Evolutionary conservation across 2,329 filamentous ascomycete genomes (phyloP), one percentile per base, ranked within the genome.

Genomic region (Penicillium sclerotigenum): DNA sequence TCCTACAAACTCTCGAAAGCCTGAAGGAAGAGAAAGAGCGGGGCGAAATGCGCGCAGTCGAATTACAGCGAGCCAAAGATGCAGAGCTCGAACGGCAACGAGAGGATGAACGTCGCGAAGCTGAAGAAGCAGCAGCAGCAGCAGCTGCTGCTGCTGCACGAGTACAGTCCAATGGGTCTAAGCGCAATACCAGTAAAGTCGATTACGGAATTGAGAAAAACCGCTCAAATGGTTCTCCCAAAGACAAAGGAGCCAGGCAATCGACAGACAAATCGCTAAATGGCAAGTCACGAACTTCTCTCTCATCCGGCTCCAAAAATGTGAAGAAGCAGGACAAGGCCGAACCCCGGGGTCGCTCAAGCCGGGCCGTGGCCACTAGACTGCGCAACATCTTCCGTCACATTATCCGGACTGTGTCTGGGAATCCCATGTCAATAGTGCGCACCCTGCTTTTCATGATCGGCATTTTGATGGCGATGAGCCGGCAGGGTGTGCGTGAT

Each of bases 11-110:
- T 5, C 80, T 97, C 16, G 86, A 95, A 70, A 87, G 85, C 51
- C 79, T 97, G 29, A 88, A 89, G 65, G 91, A 96, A 62, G 92
- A 96, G 68, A 90, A 89, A 68, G 82, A 87, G 54, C 85, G 87
- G 58, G 84, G 87, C n/a, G 86, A 87, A 63, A 79, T 84, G 57
- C 77, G 82, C 14, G 83, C 84, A 49, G 80, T 81, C 69, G 76
- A 90, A 81, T 70, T 85, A 65, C 65, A 88, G 81, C 75, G 87
- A 80, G 76, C 81, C 56, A 82, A 82, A 52, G 78, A 82, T 53
- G 81, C 81, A 62, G 80, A 84, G 62, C 70, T 83, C 29, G 71
- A 80, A 58, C 73, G 77, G 43, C 76, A 81, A 63, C 75, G 64
- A 62, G 77, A 69, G 63, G 78, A 68, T 66, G 77, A 81, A 49